Conservation (phyloP, 805 yeast species). For the Osmozyma mogii region DNA sequence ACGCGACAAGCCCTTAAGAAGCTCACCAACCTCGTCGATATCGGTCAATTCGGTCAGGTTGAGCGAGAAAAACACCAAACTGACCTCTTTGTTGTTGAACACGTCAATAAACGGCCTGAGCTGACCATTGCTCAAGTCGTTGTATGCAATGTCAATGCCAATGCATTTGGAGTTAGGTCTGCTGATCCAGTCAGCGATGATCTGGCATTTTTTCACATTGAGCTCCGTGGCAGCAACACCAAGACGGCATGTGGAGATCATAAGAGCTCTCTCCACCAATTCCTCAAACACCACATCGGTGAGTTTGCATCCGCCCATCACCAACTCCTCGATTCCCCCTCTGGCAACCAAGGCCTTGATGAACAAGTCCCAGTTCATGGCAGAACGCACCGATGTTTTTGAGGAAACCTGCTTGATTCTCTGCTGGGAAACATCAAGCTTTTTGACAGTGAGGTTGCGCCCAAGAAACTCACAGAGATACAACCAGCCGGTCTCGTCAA, state of each 20-base stretch:
- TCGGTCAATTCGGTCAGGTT: slow-evolving; percentile 43
- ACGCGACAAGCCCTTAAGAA: slow-evolving; percentile 29
- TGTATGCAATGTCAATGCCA: slow-evolving; percentile 51
- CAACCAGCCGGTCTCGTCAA: slow-evolving; percentile 45
- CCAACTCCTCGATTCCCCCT: slow-evolving; percentile 52
- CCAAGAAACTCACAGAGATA: slow-evolving; percentile 42
- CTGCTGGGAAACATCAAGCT: slow-evolving; percentile 52
- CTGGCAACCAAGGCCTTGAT: slow-evolving; percentile 32
- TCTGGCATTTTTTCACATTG: slow-evolving; percentile 31
- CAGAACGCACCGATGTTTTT: slow-evolving; percentile 28
- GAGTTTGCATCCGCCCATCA: slow-evolving; percentile 48
- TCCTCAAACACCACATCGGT: slow-evolving; percentile 32
- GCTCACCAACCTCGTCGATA: slow-evolving; percentile 28
- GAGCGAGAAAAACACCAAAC: slow-evolving; percentile 43
- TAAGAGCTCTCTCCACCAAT: slow-evolving; percentile 35
- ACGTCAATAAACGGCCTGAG: slow-evolving; percentile 38
- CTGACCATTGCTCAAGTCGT: slow-evolving; percentile 41
- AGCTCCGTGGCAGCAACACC: slow-evolving; percentile 49
- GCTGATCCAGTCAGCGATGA: slow-evolving; percentile 42
- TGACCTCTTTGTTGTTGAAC: slow-evolving; percentile 26
- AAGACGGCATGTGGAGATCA: slow-evolving; percentile 37
- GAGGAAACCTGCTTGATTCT: slow-evolving; percentile 40
- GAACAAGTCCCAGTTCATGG: slow-evolving; percentile 49
- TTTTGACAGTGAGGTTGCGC: slow-evolving; percentile 34
- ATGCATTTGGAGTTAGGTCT: slow-evolving; percentile 37